These are phyloP conservation scores for Cladochytrium replicatum DNA, from an alignment of 192 early-diverging fungal genomes.

Conservation along the genomic window DNA sequence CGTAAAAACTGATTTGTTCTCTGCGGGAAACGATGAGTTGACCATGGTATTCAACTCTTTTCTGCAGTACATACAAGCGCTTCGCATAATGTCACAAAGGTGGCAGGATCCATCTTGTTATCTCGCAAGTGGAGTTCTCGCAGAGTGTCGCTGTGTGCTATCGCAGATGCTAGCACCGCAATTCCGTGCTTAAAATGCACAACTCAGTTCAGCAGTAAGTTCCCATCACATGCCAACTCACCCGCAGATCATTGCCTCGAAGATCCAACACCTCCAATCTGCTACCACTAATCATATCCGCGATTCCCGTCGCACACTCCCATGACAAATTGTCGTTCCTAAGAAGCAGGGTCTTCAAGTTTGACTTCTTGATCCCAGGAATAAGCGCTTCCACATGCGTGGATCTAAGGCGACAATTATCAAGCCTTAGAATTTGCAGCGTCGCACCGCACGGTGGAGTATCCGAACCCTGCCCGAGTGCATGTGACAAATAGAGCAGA, in stretches of 20 bases:
- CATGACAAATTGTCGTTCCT: slow-evolving; percentile 7
- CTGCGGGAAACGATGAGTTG: background rate
- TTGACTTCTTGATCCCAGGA: slow-evolving; percentile 24
- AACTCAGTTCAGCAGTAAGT: background rate
- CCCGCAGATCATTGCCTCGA: slow-evolving; percentile 16
- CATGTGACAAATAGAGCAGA: slow-evolving; percentile 55
- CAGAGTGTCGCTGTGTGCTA: slow-evolving; percentile 10
- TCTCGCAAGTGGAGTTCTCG: slow-evolving; percentile 26
- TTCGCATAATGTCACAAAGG: slow-evolving; percentile 32
- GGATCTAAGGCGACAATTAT: slow-evolving; percentile 38
- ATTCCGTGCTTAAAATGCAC: background rate
- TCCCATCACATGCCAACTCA: background rate
- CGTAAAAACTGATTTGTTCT: slow-evolving; percentile 34
- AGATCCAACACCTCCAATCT: slow-evolving; percentile 13
- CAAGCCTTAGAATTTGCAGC: slow-evolving; percentile 37
- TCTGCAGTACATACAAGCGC: slow-evolving; percentile 24
- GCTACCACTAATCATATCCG: slow-evolving; percentile 5
- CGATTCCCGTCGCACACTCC: slow-evolving; percentile 1
- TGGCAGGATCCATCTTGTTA: slow-evolving; percentile 37
- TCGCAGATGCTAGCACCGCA: slow-evolving; percentile 8
- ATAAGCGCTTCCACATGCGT: slow-evolving; percentile 35
- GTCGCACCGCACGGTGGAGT: slow-evolving; percentile 18
- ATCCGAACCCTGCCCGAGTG: slow-evolving; percentile 24
- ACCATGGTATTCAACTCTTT: background rate
- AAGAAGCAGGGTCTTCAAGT: slow-evolving; percentile 12